phyloP scores from a whole-genome alignment of 768 basidiomycete species.

The Auricularia auricula-judae region DNA sequence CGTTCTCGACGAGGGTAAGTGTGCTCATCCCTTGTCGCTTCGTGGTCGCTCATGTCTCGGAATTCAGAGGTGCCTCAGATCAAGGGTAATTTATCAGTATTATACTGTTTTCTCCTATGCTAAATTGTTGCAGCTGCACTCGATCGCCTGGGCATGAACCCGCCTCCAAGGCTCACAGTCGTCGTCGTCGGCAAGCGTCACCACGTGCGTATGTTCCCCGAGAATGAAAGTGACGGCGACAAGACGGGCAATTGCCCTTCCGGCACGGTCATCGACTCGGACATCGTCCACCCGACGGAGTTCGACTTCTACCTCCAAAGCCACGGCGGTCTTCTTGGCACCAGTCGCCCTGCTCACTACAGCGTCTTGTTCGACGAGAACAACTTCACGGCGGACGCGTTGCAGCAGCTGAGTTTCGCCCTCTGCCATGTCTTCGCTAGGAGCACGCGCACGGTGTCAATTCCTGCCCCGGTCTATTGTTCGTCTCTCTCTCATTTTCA shows the following conservation, averaged over 20 bases:
- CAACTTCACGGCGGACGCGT: slow-evolving; percentile 51
- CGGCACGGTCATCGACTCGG: slow-evolving; percentile 66
- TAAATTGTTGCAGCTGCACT: slow-evolving; percentile 44
- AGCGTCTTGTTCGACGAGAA: slow-evolving; percentile 42
- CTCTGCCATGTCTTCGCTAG: slow-evolving; percentile 75
- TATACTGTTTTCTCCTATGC: slow-evolving; percentile 3
- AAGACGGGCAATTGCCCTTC: slow-evolving; percentile 63
- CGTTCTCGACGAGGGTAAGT: slow-evolving; percentile 28
- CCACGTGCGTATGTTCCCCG: slow-evolving; percentile 52
- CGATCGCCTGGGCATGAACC: slow-evolving; percentile 39
- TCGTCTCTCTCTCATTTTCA: slow-evolving; percentile 15
- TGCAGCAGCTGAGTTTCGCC: slow-evolving; percentile 63
- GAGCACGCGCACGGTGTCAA: slow-evolving; percentile 70
- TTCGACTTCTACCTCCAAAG: slow-evolving; percentile 73
- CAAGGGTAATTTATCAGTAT: slow-evolving; percentile 30
- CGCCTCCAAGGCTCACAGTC: slow-evolving; percentile 49
- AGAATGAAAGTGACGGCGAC: slow-evolving; percentile 35
- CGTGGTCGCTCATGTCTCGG: background rate
- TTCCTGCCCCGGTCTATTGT: slow-evolving; percentile 79
- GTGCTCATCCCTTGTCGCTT: slow-evolving; percentile 28
- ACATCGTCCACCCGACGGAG: slow-evolving; percentile 58
- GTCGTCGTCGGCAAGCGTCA: slow-evolving; percentile 75
- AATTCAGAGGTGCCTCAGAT: slow-evolving; percentile 42
- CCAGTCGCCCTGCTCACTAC: slow-evolving; percentile 58
- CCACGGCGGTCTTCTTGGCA: slow-evolving; percentile 69